Percentiles rank a stretch among this genome's conserved stretches.
These are phyloP conservation scores for Phytophthora pistaciae DNA, from an alignment of 352 stramenopile genomes.

Conservation along the genomic window DNA sequence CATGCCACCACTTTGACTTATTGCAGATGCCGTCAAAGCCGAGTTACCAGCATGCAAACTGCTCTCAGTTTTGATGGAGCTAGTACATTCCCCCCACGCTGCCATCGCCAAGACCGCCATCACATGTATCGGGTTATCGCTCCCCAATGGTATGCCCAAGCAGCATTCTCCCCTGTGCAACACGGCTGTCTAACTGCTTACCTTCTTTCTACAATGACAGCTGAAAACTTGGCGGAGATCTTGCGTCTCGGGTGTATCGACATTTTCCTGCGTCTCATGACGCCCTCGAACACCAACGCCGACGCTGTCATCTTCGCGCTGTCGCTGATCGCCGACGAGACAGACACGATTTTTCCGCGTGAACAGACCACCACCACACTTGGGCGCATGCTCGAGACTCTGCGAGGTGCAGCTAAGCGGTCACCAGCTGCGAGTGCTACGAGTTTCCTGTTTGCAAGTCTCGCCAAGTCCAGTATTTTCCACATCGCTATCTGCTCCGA, in stretches of 20 bases:
- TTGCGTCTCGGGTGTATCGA: constrained; percentile 64
- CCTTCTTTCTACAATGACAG: constrained; percentile 18
- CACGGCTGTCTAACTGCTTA: neutral
- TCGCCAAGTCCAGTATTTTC: constrained; percentile 62
- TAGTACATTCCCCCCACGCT: constrained; percentile 46
- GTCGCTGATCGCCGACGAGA: constrained; percentile 67
- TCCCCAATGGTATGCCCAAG: constrained; percentile 56
- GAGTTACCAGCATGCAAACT: constrained; percentile 42
- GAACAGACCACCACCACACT: constrained; percentile 43
- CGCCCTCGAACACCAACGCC: constrained; percentile 48
- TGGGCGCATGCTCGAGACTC: constrained; percentile 62
- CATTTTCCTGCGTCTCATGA: constrained; percentile 58
- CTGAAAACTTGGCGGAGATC: constrained; percentile 65
- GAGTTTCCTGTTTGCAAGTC: constrained; percentile 67
- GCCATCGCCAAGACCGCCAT: constrained; percentile 59
- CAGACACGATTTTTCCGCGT: constrained; percentile 59
- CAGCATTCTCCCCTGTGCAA: neutral
- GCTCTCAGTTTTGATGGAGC: constrained; percentile 51
- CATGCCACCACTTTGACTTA: too few relatives aligned
- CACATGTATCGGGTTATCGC: constrained; percentile 60
- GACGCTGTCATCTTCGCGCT: constrained; percentile 65
- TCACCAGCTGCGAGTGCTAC: constrained; percentile 60
- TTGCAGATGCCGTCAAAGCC: constrained; percentile 45
- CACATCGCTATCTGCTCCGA: constrained; percentile 55
- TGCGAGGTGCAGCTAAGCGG: constrained; percentile 71